Evolutionary conservation across 768 basidiomycete species (phyloP).

Genomic region (Rhizopogon vinicolor): DNA sequence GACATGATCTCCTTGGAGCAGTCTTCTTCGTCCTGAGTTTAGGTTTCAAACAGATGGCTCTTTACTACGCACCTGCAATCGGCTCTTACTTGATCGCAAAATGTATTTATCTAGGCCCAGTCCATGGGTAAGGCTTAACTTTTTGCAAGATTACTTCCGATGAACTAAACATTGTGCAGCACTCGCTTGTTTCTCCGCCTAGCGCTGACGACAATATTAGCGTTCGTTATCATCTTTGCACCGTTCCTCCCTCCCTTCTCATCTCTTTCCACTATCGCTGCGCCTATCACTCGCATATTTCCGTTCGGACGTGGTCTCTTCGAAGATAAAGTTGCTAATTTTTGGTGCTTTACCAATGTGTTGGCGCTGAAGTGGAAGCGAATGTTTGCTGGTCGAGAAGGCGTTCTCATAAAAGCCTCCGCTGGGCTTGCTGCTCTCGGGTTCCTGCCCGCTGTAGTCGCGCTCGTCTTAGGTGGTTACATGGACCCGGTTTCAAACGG

Average conservation of each 20-base stretch:
- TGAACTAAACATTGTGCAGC: constrained; percentile 17
- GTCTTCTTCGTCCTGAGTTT: constrained; percentile 80
- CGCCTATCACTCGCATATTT: constrained; percentile 79
- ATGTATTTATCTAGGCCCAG: constrained; percentile 75
- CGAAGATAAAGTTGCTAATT: constrained; percentile 96
- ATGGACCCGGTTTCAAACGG: constrained; percentile 17
- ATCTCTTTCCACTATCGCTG: constrained; percentile 42
- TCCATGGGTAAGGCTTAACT: constrained; percentile 51
- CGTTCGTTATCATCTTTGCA: constrained; percentile 68
- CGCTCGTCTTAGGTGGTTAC: constrained; percentile 36
- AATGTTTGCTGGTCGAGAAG: constrained; percentile 33
- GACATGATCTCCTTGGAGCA: constrained; percentile 71
- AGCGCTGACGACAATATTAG: constrained; percentile 51
- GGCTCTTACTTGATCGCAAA: constrained; percentile 88
- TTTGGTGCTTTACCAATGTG: constrained; percentile 94
- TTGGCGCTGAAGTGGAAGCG: constrained; percentile 74
- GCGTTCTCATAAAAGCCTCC: constrained; percentile 59
- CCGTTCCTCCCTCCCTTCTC: constrained; percentile 77
- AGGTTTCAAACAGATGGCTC: constrained; percentile 93
- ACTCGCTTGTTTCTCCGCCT: constrained; percentile 62
- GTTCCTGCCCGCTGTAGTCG: constrained; percentile 58
- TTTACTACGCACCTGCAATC: constrained; percentile 92
- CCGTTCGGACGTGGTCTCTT: constrained; percentile 89
- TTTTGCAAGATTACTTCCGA: neutral
- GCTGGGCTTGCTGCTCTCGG: constrained; percentile 62